Evolutionary conservation across 2,329 filamentous ascomycete species (phyloP).

Genomic region (Talaromyces pinophilus): DNA sequence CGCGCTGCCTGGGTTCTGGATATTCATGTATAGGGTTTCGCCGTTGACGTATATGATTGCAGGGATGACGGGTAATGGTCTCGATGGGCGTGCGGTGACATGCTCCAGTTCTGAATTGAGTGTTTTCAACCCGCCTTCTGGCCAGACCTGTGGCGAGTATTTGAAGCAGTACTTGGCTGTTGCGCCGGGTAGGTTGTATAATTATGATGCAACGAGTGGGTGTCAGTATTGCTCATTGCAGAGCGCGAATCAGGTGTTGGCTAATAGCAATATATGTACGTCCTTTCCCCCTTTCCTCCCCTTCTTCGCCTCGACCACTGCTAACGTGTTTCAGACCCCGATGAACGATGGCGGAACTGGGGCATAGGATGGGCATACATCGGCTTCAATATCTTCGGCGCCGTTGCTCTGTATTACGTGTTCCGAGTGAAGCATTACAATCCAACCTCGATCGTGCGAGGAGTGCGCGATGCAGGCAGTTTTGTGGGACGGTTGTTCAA

Average conservation of each 20-base stretch:
- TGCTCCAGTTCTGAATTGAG: slow-evolving; percentile 20
- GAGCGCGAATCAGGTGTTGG: slow-evolving; percentile 46
- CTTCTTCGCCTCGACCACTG: no score
- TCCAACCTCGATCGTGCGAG: slow-evolving; percentile 21
- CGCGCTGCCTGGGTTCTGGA: slow-evolving; percentile 70
- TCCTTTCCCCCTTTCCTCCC: neutral
- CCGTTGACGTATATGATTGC: slow-evolving; percentile 64
- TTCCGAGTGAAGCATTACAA: slow-evolving; percentile 24
- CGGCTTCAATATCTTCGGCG: slow-evolving; percentile 59
- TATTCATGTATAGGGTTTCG: slow-evolving; percentile 71
- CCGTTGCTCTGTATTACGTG: slow-evolving; percentile 38
- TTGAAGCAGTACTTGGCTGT: slow-evolving; percentile 52
- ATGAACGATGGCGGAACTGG: slow-evolving; percentile 68
- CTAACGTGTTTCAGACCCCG: slow-evolving; percentile 45
- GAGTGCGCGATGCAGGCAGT: slow-evolving; percentile 10
- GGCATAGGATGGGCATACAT: slow-evolving; percentile 64
- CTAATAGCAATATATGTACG: slow-evolving; percentile 46
- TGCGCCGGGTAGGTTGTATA: slow-evolving; percentile 50
- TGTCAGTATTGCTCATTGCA: slow-evolving; percentile 55
- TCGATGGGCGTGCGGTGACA: slow-evolving; percentile 10
- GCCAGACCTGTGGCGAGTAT: slow-evolving; percentile 63
- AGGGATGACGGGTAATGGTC: slow-evolving; percentile 32
- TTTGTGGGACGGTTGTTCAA: slow-evolving; percentile 19
- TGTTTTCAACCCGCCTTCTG: slow-evolving; percentile 61
- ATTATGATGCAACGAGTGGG: slow-evolving; percentile 49